Base-by-base conservation (phyloP, 2,329 filamentous ascomycete genomes). In the Penicillium occitanis region DNA sequence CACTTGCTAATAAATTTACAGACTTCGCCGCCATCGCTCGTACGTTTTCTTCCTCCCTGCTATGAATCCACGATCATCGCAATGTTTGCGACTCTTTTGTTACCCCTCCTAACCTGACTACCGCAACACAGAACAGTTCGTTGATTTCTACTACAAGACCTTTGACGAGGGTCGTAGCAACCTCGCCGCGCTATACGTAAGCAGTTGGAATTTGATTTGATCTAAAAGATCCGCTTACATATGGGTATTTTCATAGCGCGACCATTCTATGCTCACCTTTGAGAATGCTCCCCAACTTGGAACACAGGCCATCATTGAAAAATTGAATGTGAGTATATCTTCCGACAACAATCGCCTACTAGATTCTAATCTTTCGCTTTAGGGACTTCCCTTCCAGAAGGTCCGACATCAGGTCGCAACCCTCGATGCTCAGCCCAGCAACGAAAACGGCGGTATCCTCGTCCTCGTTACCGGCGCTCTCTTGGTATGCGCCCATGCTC, bases 231-330 rank as follows among this genome's bases (percentile, higher is more conserved):
- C 4, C 11, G 46, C 50, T 64, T 58, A 64, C 40, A 58, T 44
- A 40, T 42, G 22, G 40, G 57, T 46, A 69, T 69, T 66, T 53
- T 55, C 65, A 75, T 72, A 97, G 92, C 88, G 91, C 74, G 86
- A 90, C 4, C 79, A 89, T 68, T 98, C 95, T 59, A 96, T 97
- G 91, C 85, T 98, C 80, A 97, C 94, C 61, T 98, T 97, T 75
- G 92, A 98, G 86, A 88, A 85, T 57, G 73, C 83, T 53, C 88
- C 90, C 14, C 79, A 87, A 67, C 83, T 88, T 74, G 93, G 94
- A 69, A 81, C 82, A 42, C 75, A 72, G 28, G 77, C 77, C 37
- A 97, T 99, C 73, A 81, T 90, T 64, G 88, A 92, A 79, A 97
- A 97, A 86, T 87, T 98, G 68, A 77, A 79, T 68, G 94, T 98